Conservation (phyloP, 208 protist species). For the Leishmania aethiopica region DNA sequence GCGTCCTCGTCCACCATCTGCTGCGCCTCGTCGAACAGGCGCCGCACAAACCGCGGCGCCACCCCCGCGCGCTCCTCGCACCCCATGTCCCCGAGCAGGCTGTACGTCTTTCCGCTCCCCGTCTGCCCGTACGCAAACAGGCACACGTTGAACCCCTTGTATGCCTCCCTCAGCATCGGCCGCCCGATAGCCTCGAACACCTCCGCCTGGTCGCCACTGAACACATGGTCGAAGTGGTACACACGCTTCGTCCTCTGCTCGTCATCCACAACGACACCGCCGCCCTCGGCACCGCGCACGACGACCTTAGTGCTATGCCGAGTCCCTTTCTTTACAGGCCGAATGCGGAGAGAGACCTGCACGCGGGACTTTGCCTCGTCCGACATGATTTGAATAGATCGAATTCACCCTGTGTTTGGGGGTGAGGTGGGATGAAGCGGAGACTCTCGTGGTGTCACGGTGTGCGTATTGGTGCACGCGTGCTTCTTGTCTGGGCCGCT, state of each 20-base stretch:
- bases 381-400: background rate
- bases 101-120: constrained; percentile 81
- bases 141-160: constrained; percentile 86
- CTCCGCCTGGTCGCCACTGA: constrained; percentile 46
- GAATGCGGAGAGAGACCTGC: constrained; percentile 42
- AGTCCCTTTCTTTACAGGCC: constrained; percentile 26
- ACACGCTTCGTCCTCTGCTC: constrained; percentile 25
- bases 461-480: background rate
- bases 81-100: constrained; percentile 61
- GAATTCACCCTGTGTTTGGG: background rate
- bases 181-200: constrained; percentile 73
- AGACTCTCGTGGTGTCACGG: background rate
- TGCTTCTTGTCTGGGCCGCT: background rate
- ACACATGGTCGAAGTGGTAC: constrained; percentile 57
- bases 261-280: constrained; percentile 26
- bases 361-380: constrained; percentile 33
- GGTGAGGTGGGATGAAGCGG: background rate
- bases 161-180: constrained; percentile 82
- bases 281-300: constrained; percentile 2
- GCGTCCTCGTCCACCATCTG: constrained; percentile 50
- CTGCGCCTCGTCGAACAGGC: constrained; percentile 54
- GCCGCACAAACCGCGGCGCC: constrained; percentile 40
- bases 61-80: constrained; percentile 39
- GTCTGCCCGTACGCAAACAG: constrained; percentile 85
- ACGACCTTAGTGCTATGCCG: constrained; percentile 25